Base-by-base conservation (phyloP, 805 yeast species). In the Metschnikowia koreensis region DNA sequence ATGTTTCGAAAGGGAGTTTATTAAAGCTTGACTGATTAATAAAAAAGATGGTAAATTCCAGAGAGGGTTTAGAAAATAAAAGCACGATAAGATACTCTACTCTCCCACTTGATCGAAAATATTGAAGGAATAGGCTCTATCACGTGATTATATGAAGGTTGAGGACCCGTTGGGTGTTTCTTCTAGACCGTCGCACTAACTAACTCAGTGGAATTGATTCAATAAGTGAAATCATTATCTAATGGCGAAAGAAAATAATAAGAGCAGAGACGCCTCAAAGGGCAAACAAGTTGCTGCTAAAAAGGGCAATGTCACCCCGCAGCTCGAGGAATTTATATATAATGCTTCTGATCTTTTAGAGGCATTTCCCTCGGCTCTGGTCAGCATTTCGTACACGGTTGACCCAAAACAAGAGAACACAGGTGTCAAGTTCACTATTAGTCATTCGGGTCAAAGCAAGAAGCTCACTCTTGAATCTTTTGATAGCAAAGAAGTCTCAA, bases 401-500 rank as follows among this genome's bases (percentile, higher is more conserved):
- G 71, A 71, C 48, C 56, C 57, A 22, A 51, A 52, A 29, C 69
- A 70, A 55, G 71, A 69, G 48, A 38, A 48, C 10, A n/a, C 33
- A 12, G 46, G 41, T 12, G 72, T 78, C 53, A 73, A 67, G 53
- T 81, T 87, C 66, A 88, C 86, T 63, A 77, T 87, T 0, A 84
- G 69, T 59, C 90, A 89, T 63, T 79, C 91, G 2, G 76, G 70
- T 15, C 72, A 82, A 15, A 92, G 92, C 7, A 75, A 83, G 39
- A 77, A 84, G 53, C 79, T 84, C 66, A 77, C 75, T 54, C 81
- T 76, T 63, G 75, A 73, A 53, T 83, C 93, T 0, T 70, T 72
- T 55, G 84, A 85, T 57, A 69, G 77, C 44, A 89, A 89, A 64
- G 96, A 90, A 66, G 79, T 91, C 42, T 82, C 89, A 26, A 79